phyloP scores from a whole-genome alignment of 2,329 filamentous ascomycete genomes.

The Fusarium denticulatum region DNA sequence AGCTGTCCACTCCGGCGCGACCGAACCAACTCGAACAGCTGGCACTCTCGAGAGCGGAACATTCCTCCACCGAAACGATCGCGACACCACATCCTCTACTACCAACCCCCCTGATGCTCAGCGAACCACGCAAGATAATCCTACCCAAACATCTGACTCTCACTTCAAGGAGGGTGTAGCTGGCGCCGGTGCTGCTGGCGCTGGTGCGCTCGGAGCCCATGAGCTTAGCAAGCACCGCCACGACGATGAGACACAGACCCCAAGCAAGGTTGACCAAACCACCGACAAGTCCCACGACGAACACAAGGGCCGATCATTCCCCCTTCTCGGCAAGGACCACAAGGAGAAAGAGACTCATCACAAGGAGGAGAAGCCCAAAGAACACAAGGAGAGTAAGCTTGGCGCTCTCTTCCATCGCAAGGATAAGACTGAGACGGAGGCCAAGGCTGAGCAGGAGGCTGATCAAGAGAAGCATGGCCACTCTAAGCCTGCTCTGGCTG shows the following conservation, averaged over 20 bases:
- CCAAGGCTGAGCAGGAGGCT: background rate
- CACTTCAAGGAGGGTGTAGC: slow-evolving; percentile 13
- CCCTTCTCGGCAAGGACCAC: slow-evolving; percentile 14
- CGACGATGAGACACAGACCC: background rate
- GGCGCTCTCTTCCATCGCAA: slow-evolving; percentile 28
- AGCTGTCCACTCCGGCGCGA: background rate
- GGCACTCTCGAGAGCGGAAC: slow-evolving; percentile 4
- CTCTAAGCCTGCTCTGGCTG: slow-evolving; percentile 26
- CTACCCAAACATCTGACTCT: background rate
- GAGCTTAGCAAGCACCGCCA: slow-evolving; percentile 7
- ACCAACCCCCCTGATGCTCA: slow-evolving; percentile 4
- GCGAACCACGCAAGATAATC: background rate
- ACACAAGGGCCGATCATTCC: slow-evolving; percentile 24
- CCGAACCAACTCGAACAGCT: background rate
- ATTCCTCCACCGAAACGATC: background rate
- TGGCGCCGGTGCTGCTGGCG: background rate
- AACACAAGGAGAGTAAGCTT: slow-evolving; percentile 10
- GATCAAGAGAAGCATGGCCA: slow-evolving; percentile 2
- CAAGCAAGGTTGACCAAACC: background rate
- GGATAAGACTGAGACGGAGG: background rate
- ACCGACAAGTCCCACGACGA: slow-evolving; percentile 1
- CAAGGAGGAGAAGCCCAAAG: slow-evolving; percentile 21
- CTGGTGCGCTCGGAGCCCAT: slow-evolving; percentile 7
- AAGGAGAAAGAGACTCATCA: slow-evolving; percentile 8
- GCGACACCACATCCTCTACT: background rate